A percentile compares a stretch with the other conserved stretches of the same genome.
These are phyloP conservation scores for Kitagawia praeruptora DNA, from an alignment of 129 eudicot genomes.

Conservation along the genomic window DNA sequence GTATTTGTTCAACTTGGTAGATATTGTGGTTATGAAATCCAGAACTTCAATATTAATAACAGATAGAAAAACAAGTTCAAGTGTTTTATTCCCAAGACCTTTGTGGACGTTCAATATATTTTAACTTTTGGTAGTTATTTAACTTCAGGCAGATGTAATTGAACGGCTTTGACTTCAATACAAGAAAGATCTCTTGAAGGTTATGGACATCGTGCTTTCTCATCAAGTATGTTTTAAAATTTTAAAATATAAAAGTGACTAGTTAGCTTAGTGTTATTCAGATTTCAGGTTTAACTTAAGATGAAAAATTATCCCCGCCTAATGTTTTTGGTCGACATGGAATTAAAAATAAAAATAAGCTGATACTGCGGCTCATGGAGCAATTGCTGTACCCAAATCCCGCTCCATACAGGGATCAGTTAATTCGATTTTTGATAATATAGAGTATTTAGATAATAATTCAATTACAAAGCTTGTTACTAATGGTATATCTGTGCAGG, in stretches of 20 bases:
- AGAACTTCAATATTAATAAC: too few relatives aligned
- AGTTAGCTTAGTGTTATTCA: slow-evolving; percentile 3
- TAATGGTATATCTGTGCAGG: slow-evolving; percentile 28
- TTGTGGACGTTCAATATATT: background rate
- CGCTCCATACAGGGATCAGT: slow-evolving; percentile 85
- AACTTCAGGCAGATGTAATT: slow-evolving; percentile 91
- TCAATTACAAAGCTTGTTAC: background rate
- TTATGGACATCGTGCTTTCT: slow-evolving; percentile 95
- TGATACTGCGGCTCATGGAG: slow-evolving; percentile 89
- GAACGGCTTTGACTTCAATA: slow-evolving; percentile 93
- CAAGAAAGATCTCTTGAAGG: slow-evolving; percentile 81
- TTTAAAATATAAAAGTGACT: background rate
- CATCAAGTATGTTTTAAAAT: slow-evolving; percentile 63
- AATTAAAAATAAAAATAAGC: slow-evolving; percentile 74
- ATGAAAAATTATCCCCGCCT: background rate
- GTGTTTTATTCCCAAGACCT: background rate
- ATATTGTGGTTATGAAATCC: background rate
- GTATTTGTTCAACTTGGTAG: background rate
- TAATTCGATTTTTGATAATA: slow-evolving; percentile 78
- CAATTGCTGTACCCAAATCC: slow-evolving; percentile 97
- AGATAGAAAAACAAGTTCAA: background rate
- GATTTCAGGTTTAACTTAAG: background rate
- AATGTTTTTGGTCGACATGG: slow-evolving; percentile 46
- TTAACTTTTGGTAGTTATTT: slow-evolving; percentile 6
- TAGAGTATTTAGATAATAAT: background rate